Evolutionary conservation across 768 basidiomycete genomes (phyloP), one percentile per base, ranked within the genome.

Genomic region (Rhizopogon vesiculosus): DNA sequence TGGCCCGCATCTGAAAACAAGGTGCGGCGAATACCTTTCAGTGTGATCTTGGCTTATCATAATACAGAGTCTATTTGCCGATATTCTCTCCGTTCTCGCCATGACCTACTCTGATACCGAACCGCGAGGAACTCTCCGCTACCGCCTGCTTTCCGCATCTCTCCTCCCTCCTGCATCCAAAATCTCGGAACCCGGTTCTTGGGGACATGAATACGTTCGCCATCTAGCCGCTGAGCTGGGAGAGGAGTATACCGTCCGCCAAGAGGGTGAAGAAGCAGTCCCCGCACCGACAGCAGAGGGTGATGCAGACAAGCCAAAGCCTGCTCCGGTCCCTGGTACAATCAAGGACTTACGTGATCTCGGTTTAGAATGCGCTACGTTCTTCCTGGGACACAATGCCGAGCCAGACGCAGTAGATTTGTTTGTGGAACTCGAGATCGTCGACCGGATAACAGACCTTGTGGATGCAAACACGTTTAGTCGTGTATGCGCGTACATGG

Each of bases 91-190:
- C 40, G 96, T 98, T 6, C 86, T 99, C 44, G 97, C 96, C 7
- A 99, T 99, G 97, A 99, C 97, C 7, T 98, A 98, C 69, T 98
- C 95, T 8, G 97, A 99, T 73, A 95, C 93, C 16, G 87, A 97
- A 74, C 93, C 93, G 41, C 87, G 97, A 48, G 96, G 96, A 55
- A 99, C 97, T 2, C 85, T 99, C 29, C 84, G 86, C 59, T 98
- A 97, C 74, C 89, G 95, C 45, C 82, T 98, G 19, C 78, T 94
- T 38, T 88, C 91, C 7, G 83, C 85, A 8, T 82, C 87, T 16
- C 76, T 88, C 48, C 81, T 83, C 44, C 83, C 86, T 35, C 65
- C 80, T 16, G 77, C 83, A 41, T 82, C 88, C 2, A 82, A 84
- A 3, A 81, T 91, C 19, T 79, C 88, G 3, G 91, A 93, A 61